Conservation (phyloP, 1,139 yeast genomes). For the Yamadazyma spencermartinsiae region DNA sequence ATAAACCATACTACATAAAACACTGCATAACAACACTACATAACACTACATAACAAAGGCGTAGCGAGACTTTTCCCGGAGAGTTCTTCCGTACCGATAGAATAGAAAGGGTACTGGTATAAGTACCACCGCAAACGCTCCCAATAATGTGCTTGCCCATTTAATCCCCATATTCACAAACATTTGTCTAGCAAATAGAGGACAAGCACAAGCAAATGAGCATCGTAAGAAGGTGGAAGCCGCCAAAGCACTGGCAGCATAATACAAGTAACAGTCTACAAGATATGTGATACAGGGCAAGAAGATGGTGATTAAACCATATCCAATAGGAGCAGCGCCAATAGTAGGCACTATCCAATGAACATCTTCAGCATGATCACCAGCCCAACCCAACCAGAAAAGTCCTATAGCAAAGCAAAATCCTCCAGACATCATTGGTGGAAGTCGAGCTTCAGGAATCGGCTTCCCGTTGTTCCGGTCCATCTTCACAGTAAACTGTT, state of each 20-base stretch:
- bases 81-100: conserved; percentile 56
- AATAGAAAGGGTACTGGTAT: conserved; percentile 74
- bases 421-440: conserved; percentile 69
- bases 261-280: conserved; percentile 70
- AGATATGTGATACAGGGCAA: conserved; percentile 74
- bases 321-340: conserved; percentile 70
- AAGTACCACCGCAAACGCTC: conserved; percentile 60
- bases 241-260: conserved; percentile 91
- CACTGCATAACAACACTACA: too few relatives aligned
- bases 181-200: conserved; percentile 61
- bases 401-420: conserved; percentile 71
- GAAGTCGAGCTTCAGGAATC: conserved; percentile 75
- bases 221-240: conserved; percentile 78
- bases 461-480: conserved; percentile 54
- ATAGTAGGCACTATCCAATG: conserved; percentile 83
- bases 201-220: conserved; percentile 48
- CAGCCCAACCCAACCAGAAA: conserved; percentile 84
- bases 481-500: conserved; percentile 20
- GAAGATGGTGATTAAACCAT: conserved; percentile 72
- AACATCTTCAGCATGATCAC: conserved; percentile 59
- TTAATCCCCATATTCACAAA: conserved; percentile 68
- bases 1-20: too few relatives aligned
- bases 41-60: conserved; percentile 33
- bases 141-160: conserved; percentile 81
- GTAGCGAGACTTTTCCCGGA: conserved; percentile 63